A percentile compares a stretch with the other conserved stretches of the same genome.
Conservation (phyloP, 2,329 filamentous ascomycete species). For the Aureobasidium sp. region DNA sequence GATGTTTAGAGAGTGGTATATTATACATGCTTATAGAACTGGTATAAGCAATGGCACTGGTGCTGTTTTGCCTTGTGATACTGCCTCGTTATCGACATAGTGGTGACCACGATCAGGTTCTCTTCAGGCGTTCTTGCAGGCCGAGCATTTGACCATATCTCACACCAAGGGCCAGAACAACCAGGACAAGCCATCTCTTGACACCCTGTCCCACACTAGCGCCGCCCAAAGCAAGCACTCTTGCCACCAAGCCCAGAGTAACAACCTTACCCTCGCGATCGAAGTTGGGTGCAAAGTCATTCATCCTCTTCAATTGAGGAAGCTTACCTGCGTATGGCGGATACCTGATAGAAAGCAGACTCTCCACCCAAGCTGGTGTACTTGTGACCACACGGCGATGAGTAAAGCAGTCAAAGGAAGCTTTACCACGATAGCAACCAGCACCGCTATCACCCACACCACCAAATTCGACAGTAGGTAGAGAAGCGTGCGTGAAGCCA, state of each 20-base stretch:
- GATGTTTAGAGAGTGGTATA: no score
- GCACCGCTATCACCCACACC: conserved; percentile 74
- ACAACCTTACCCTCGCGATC: conserved; percentile 46
- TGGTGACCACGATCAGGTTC: no score
- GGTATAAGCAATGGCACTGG: no score
- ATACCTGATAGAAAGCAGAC: conserved; percentile 59
- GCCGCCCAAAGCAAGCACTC: background rate
- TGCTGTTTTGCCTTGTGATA: no score
- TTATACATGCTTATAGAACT: no score
- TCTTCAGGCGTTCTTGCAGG: conserved; percentile 2
- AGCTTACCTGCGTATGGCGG: conserved; percentile 55
- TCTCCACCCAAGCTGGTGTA: conserved; percentile 62
- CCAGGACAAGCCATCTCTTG: conserved; percentile 4
- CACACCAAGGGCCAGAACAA: background rate
- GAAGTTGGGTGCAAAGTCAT: conserved; percentile 51
- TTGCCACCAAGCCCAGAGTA: background rate
- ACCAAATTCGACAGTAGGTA: conserved; percentile 70
- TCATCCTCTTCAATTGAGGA: conserved; percentile 45
- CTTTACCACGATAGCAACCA: conserved; percentile 69
- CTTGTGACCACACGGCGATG: conserved; percentile 55
- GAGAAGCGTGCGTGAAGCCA: conserved; percentile 61
- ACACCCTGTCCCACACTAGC: background rate
- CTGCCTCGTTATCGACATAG: no score
- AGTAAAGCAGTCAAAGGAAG: conserved; percentile 63
- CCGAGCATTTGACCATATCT: conserved; percentile 8